Evolutionary conservation across 805 yeast species (phyloP).

Genomic region (Candida xyloterini): DNA sequence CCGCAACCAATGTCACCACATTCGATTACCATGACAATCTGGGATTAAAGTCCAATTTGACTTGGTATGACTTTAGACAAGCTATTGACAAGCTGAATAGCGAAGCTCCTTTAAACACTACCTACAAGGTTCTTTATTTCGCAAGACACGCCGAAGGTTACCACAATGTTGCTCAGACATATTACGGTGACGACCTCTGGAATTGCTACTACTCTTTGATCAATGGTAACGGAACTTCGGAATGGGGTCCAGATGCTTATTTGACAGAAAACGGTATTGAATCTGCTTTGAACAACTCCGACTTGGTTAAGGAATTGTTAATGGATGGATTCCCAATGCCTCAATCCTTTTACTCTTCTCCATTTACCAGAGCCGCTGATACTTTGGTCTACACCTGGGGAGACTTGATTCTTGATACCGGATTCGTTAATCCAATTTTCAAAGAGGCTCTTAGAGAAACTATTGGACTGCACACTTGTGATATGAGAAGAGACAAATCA

Average conservation of each 20-base stretch:
- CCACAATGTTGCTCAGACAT: constrained; percentile 1
- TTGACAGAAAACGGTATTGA: not conserved
- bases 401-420: constrained; percentile 1
- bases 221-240: constrained; percentile 1
- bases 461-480: constrained; percentile 1
- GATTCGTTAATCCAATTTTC: not conserved
- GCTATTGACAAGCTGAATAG: constrained; percentile 1
- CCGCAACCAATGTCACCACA: not conserved
- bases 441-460: constrained; percentile 2
- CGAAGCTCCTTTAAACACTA: not conserved
- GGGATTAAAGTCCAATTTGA: not conserved
- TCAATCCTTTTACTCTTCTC: constrained; percentile 1
- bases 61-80: not conserved
- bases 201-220: constrained; percentile 2
- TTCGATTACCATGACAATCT: not conserved
- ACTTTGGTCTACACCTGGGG: constrained; percentile 2
- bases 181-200: not conserved
- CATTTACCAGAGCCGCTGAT: constrained; percentile 2
- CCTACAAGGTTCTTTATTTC: constrained; percentile 1
- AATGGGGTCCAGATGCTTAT: constrained; percentile 2
- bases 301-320: not conserved
- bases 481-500: not conserved
- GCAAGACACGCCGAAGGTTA: constrained; percentile 3
- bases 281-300: not conserved
- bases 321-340: constrained; percentile 1